Percentiles rank a stretch among this genome's conserved stretches.
phyloP scores from a whole-genome alignment of 1,284 basidiomycete species.

The Rhodofomes roseus region DNA sequence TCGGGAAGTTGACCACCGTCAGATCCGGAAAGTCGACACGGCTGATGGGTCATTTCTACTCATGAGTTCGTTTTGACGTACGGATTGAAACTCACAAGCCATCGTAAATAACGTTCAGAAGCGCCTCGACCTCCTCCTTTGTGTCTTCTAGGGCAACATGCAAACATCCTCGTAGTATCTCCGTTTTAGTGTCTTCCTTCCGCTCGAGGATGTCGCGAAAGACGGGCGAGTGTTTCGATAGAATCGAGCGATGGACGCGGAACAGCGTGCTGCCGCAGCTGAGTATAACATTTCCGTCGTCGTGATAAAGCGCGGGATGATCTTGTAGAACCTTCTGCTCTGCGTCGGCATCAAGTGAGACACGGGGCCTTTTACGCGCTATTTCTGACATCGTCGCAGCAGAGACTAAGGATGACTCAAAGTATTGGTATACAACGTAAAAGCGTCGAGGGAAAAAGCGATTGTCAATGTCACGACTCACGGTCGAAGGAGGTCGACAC shows the following conservation, averaged over 20 bases:
- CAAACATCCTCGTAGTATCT: constrained; percentile 20
- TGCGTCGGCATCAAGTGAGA: not conserved
- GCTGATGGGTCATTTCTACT: constrained; percentile 10
- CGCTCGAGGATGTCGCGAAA: constrained; percentile 23
- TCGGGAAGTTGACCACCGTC: constrained; percentile 23
- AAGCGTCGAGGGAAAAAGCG: too few relatives aligned
- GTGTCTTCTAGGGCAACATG: constrained; percentile 25
- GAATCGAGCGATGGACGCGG: constrained; percentile 25
- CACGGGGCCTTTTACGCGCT: not conserved
- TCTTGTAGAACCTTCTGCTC: constrained; percentile 4
- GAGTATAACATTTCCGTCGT: constrained; percentile 30
- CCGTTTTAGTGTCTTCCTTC: constrained; percentile 9
- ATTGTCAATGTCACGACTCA: too few relatives aligned
- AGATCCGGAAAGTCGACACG: constrained; percentile 19
- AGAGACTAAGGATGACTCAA: too few relatives aligned
- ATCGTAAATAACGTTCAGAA: constrained; percentile 27
- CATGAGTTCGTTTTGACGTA: constrained; percentile 1
- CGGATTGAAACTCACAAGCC: constrained; percentile 24
- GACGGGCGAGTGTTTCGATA: constrained; percentile 24
- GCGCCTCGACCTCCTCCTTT: constrained; percentile 23
- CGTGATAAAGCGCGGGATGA: constrained; percentile 27
- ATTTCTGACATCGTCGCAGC: not conserved
- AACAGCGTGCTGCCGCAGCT: constrained; percentile 19
- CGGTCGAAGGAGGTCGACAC: too few relatives aligned
- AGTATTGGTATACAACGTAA: too few relatives aligned